Evolutionary conservation across 371 early-diverging fungal genomes (phyloP), one percentile per base, ranked within the genome.

Genomic region (Basidiobolus meristosporus): DNA sequence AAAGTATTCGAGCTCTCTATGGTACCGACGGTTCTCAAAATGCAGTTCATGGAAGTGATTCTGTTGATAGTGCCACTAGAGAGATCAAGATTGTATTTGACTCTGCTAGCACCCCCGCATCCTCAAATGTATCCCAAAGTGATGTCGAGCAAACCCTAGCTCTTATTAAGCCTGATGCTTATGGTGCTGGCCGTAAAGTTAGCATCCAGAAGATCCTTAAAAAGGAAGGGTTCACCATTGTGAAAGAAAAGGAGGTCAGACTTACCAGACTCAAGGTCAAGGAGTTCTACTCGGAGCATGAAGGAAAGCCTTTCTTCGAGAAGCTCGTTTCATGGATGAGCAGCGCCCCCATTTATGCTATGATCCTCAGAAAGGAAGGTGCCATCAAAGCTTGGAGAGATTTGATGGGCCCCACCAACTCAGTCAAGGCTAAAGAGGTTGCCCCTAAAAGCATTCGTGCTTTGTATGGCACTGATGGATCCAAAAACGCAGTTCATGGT

Each of bases 321-420:
- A 52, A 68, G 31, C 41, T 74, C 11, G 63, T 68, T 46, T 69
- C 69, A 12, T 73, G 71, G 39, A 70, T 74, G 72, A 74, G 72
- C 26, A 65, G 49, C 38, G 43, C 41, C 30, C 77, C 80, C 4
- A 55, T 85, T 23, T 63, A 68, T 31, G 81, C 77, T 0, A 39
- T 87, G 54, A 65, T 79, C 0, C 51, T 87, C 17, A 65, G 71
- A 43, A 77, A 70, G 20, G 60, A 60, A 10, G 49, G 64, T 17
- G 83, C 73, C 3, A 64, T 88, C n/a, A 42, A 56, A 4, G 58
- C 55, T 2, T 87, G 87, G 86, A 54, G 86, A 16, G 39, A 46
- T 18, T 45, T 80, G 1, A 77, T 82, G 41, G 89, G 89, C 0
- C 73, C 82, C 2, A 85, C 88, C 1, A 68, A 78, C 38, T 67